Evolutionary conservation across 2,329 filamentous ascomycete genomes (phyloP), one percentile per base, ranked within the genome.

Genomic region (Aspergillus sojae): DNA sequence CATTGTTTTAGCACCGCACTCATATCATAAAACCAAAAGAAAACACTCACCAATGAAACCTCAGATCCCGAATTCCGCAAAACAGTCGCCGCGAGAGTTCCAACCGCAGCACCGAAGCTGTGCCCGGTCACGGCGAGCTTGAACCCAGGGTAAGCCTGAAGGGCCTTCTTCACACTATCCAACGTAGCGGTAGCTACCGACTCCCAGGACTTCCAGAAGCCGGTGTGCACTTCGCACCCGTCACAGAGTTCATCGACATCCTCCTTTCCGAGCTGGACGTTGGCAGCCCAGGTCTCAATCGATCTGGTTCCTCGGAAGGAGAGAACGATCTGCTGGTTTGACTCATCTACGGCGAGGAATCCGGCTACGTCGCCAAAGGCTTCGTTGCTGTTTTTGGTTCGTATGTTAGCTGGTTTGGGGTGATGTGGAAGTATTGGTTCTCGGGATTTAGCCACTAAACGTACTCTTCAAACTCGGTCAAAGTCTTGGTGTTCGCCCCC

Each of bases 101-200:
- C 83, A n/a, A 86, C 66, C 1, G 84, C 84, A 53, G 75, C 84
- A 4, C 84, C 84, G 5, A 85, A 78, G 60, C 79, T 83, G 68
- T 86, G 84, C 0, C 84, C 84, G 0, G 82, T 83, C 4, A 81
- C 65, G 0, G 83, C 75, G 53, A 86, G 66, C 32, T 72, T 75
- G 70, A 80, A 84, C 26, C 64, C 70, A 0, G 83, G 78, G 67
- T 82, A 77, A 2, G 60, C 57, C 3, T 60, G 26, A 6, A 62
- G 43, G 12, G 74, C 74, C 10, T 67, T 67, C 10, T 75, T 64
- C 30, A 86, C 70, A 6, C 80, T 74, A 0, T 70, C 63, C 6
- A 80, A 68, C 2, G 86, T 74, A 2, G 71, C 68, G 4, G 71
- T 66, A 12, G 81, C 75, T 2, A 76, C 74, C 0, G 68, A 59